Evolutionary conservation across 2,329 filamentous ascomycete species (phyloP).

Genomic region (Neospermospora avenae): DNA sequence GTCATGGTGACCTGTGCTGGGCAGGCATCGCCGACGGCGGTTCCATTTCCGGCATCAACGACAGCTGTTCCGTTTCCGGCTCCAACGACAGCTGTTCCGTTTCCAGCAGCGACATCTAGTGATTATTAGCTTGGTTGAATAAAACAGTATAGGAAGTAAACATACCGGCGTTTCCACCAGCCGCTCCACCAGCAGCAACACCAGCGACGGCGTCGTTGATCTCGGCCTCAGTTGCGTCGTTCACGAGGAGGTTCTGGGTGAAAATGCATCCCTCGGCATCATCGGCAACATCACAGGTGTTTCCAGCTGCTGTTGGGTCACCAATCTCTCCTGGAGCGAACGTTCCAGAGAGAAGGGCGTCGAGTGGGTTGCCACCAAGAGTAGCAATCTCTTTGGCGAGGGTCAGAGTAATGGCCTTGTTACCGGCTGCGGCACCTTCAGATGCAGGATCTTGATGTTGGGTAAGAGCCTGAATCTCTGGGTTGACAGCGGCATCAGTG

Average conservation of each 20-base stretch:
- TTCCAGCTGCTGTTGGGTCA: conserved; percentile 46
- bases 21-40: conserved; percentile 6
- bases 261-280: conserved; percentile 54
- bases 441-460: conserved; percentile 69
- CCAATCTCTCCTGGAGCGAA: conserved; percentile 54
- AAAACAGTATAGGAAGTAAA: too few relatives aligned
- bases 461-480: conserved; percentile 60
- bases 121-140: not conserved
- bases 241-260: conserved; percentile 48
- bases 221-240: conserved; percentile 51
- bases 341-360: conserved; percentile 58
- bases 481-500: conserved; percentile 55
- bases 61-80: conserved; percentile 14
- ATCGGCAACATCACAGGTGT: conserved; percentile 47
- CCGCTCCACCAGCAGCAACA: conserved; percentile 25
- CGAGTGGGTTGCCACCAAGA: conserved; percentile 59
- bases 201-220: conserved; percentile 46
- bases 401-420: conserved; percentile 58
- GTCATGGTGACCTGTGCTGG: not conserved
- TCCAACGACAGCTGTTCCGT: conserved; percentile 19
- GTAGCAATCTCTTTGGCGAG: conserved; percentile 57
- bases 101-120: conserved; percentile 16
- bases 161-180: conserved; percentile 20
- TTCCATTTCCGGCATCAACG: conserved; percentile 21
- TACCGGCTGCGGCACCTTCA: conserved; percentile 50